Evolutionary conservation across 2,329 filamentous ascomycete genomes (phyloP), one percentile per base, ranked within the genome.

Genomic region (Hymenoscyphus linearis): DNA sequence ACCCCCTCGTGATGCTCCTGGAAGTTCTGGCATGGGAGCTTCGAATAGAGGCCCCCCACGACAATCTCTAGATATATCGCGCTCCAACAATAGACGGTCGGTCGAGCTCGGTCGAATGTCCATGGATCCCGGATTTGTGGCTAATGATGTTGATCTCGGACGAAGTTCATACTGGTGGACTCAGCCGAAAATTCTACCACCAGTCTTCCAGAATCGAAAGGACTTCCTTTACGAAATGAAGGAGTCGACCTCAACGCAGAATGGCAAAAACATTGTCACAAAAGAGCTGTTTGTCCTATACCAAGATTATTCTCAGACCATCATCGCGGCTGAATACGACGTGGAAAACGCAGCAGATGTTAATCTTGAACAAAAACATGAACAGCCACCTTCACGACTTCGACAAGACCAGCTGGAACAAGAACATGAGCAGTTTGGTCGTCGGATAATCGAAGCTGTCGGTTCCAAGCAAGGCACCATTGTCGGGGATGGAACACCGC

Each of bases 241-340:
- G 66, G 91, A 97, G 72, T 85, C 87, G 1, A 86, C 82, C 6
- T 83, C 87, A 12, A 86, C 87, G 65, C 84, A 87, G 14, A 87
- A 88, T 31, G 86, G 89, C 27, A 88, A 87, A 72, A 85, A 85
- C 0, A 82, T 82, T 1, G 79, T 96, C 22, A 90, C 88, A 6
- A 93, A 93, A 66, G 86, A 93, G 62, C 82, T 97, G 50, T 95
- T 89, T 68, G 80, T 98, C n/a, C 78, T 99, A 9, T 99, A 91
- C 78, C 87, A 92, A 70, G 95, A 99, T 76, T 99, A 99, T 75
- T 97, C 93, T 18, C 95, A 98, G 73, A 98, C 93, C 0, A 82
- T 96, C 65, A 84, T 99, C 70, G 91, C 88, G 0, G 89, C 87
- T 18, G 86, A 82, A 57, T 98, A 89, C 73, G 90, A 96, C 73